Percentiles rank a stretch among this genome's conserved stretches.
These are phyloP conservation scores for Podospora pseudopauciseta DNA, from an alignment of 495 filamentous ascomycete species.

Conservation along the genomic window DNA sequence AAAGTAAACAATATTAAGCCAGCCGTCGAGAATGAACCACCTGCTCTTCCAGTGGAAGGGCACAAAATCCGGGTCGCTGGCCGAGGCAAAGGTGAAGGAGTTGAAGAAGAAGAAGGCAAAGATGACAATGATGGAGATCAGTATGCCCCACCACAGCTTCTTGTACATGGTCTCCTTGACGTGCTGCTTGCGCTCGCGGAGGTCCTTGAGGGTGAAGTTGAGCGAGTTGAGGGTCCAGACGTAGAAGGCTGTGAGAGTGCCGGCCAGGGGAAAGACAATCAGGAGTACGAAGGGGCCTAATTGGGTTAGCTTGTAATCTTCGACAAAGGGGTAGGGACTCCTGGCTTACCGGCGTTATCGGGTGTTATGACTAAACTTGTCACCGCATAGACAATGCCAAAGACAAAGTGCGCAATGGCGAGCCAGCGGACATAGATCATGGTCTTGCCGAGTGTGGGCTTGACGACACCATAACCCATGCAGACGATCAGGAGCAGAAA, in stretches of 20 bases:
- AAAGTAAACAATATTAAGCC: conserved; percentile 95
- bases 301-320: not conserved
- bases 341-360: conserved; percentile 51
- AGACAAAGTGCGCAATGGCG: conserved; percentile 88
- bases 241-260: conserved; percentile 93
- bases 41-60: conserved; percentile 93
- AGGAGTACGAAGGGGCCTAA: conserved; percentile 86
- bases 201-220: conserved; percentile 91
- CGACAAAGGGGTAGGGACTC: conserved; percentile 19
- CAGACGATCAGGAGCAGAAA: conserved; percentile 98
- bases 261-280: conserved; percentile 89
- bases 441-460: conserved; percentile 83
- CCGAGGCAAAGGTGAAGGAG: conserved; percentile 86
- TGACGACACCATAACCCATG: conserved; percentile 99
- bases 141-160: conserved; percentile 97
- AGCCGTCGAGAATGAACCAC: conserved; percentile 97
- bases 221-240: conserved; percentile 98
- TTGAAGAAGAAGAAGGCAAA: conserved; percentile 96
- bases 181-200: conserved; percentile 88
- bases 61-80: conserved; percentile 77
- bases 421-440: conserved; percentile 94
- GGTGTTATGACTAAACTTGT: conserved; percentile 87
- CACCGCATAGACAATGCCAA: conserved; percentile 89
- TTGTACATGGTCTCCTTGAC: conserved; percentile 95
- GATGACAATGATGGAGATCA: conserved; percentile 87